A percentile compares a stretch with the other conserved stretches of the same genome.
phyloP scores from a whole-genome alignment of 495 filamentous ascomycete genomes.

The Chaetomium cochliodes region DNA sequence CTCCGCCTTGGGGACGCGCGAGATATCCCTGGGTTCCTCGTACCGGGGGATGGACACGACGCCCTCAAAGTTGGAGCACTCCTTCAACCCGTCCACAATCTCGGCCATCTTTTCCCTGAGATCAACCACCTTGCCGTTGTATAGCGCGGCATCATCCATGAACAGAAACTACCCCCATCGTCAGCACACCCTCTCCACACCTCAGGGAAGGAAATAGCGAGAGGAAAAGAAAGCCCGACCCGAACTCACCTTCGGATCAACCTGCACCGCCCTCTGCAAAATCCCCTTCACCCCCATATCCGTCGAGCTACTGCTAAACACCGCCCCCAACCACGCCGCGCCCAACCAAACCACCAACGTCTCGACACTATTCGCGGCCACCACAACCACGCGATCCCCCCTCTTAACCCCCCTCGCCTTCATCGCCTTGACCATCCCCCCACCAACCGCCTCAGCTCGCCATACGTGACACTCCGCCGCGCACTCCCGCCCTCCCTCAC shows the following conservation, averaged over 20 bases:
- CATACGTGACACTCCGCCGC: conserved; percentile 60
- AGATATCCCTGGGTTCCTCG: conserved; percentile 57
- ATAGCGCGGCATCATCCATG: conserved; percentile 73
- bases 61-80: conserved; percentile 58
- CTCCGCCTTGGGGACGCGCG: conserved; percentile 51
- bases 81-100: conserved; percentile 59
- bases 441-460: conserved; percentile 55
- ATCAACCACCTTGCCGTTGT: conserved; percentile 74
- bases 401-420: conserved; percentile 58
- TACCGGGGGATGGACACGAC: conserved; percentile 68
- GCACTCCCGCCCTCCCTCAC: conserved; percentile 66
- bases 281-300: conserved; percentile 80
- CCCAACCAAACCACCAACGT: conserved; percentile 66
- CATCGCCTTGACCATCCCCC: conserved; percentile 62
- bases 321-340: conserved; percentile 61
- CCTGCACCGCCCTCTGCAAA: conserved; percentile 68
- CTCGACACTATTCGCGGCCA: conserved; percentile 71
- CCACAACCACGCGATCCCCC: conserved; percentile 70
- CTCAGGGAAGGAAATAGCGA: background rate
- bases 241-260: conserved; percentile 56
- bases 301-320: conserved; percentile 70
- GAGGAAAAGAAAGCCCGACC: too few relatives aligned
- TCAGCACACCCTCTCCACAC: conserved; percentile 3
- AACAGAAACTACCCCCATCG: conserved; percentile 58
- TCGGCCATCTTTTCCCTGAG: conserved; percentile 68